Evolutionary conservation across 1,284 basidiomycete species (phyloP), one percentile per base, ranked within the genome.

Genomic region (Ustilago trichophora): DNA sequence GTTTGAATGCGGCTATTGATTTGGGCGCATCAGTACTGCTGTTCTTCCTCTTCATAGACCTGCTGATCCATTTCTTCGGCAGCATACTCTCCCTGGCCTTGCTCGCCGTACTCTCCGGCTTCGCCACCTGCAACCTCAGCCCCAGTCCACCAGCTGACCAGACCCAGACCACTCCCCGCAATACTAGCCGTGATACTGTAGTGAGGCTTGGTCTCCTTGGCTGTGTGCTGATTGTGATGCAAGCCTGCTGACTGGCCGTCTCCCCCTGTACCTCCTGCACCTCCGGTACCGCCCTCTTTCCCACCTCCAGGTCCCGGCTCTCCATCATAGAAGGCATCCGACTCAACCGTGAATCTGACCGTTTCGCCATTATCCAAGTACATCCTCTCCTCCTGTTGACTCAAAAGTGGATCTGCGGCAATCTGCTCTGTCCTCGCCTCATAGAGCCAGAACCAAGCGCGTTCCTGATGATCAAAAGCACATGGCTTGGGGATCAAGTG

Each of bases 261-360:
- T 13, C 27, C 27, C 13, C 8, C 13, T 29, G 27, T 29, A 7
- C 27, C 18, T 47, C 34, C 25, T 59, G 54, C 38, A 56, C 44
- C 54, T 44, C 32, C 4, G 46, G 47, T 19, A 19, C 18, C 18
- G 27, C 27, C 2, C 55, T 19, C 18, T 63, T 52, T 18, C 70
- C 67, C 11, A 56, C 53, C 0, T 76, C 77, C 1, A 92, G 92
- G 2, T 29, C 91, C 91, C 0, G 93, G 93, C 75, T 94, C 91
- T 67, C 92, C 88, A 75, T 97, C 93, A 78, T 89, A 90, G 82
- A 95, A 97, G 70, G 91, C 89, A 75, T 95, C 91, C 3, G 86
- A 85, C 80, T 95, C 92, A 11, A 97, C 88, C 3, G 92, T 88
- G 34, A 95, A 88, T 16, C 94, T 89, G n/a, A 97, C 85, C 29